These are phyloP conservation scores for Botrytis fabae DNA, from an alignment of 2,329 filamentous ascomycete species.

Conservation along the genomic window DNA sequence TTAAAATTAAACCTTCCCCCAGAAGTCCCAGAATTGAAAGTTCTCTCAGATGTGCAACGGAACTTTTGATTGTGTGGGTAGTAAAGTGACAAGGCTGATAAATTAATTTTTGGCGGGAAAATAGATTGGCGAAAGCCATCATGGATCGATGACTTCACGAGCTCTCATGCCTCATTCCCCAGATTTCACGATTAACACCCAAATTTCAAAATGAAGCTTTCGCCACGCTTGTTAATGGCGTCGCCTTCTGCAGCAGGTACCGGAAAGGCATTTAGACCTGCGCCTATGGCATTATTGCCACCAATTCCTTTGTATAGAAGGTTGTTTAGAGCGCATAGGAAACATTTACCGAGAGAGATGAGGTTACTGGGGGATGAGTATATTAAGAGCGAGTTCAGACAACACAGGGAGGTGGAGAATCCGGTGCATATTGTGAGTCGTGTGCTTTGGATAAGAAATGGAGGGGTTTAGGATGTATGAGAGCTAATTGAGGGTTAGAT, in stretches of 20 bases:
- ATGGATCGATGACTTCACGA: constrained; percentile 19
- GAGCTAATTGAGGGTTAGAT: constrained; percentile 56
- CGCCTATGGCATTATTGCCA: constrained; percentile 39
- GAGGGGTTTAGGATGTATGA: not conserved
- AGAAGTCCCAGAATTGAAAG: not conserved
- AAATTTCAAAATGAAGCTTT: constrained; percentile 32
- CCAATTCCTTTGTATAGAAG: constrained; percentile 82
- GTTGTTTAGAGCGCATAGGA: constrained; percentile 81
- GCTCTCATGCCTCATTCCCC: not conserved
- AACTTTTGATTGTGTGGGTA: not conserved
- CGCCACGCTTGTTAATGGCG: constrained; percentile 34
- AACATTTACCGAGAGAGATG: constrained; percentile 70
- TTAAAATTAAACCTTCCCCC: not conserved
- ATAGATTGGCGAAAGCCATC: constrained; percentile 8
- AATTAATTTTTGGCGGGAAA: constrained; percentile 19
- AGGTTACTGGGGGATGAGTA: constrained; percentile 88
- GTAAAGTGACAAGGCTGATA: constrained; percentile 22
- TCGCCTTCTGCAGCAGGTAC: constrained; percentile 33
- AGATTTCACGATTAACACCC: constrained; percentile 6
- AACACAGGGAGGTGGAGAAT: constrained; percentile 82
- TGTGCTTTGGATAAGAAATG: not conserved
- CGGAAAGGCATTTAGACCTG: constrained; percentile 31
- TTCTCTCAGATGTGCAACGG: not conserved
- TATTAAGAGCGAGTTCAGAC: constrained; percentile 87
- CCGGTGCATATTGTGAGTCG: constrained; percentile 79